A percentile compares a stretch with the other conserved stretches of the same genome.
phyloP scores from a whole-genome alignment of 495 filamentous ascomycete species.

The Hypoxylon lienhwacheense region DNA sequence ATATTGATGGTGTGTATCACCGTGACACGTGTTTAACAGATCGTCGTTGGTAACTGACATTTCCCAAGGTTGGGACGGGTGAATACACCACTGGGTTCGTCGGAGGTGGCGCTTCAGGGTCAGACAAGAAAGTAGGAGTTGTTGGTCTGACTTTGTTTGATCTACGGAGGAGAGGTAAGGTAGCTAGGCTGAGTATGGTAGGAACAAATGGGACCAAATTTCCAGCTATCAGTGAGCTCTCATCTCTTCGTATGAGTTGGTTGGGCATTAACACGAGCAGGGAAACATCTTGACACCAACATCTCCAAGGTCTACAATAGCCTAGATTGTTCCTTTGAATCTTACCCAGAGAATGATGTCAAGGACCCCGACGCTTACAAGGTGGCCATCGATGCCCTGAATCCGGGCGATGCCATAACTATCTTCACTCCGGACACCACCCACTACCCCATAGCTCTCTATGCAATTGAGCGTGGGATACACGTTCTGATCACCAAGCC shows the following conservation, averaged over 20 bases:
- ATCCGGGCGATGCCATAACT: slow-evolving; percentile 84
- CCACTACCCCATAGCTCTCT: slow-evolving; percentile 91
- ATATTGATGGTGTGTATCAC: slow-evolving; percentile 75
- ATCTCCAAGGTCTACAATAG: slow-evolving; percentile 85
- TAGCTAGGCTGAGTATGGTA: slow-evolving; percentile 84
- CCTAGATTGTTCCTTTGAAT: slow-evolving; percentile 79
- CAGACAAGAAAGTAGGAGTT: slow-evolving; percentile 92
- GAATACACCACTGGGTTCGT: slow-evolving; percentile 96
- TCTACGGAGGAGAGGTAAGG: slow-evolving; percentile 82
- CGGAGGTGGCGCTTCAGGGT: slow-evolving; percentile 71
- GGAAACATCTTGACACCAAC: slow-evolving; percentile 84
- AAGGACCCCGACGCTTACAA: slow-evolving; percentile 86
- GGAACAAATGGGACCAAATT: slow-evolving; percentile 86
- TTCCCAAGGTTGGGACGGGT: slow-evolving; percentile 73
- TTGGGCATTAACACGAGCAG: slow-evolving; percentile 46
- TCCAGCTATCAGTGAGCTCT: slow-evolving; percentile 77
- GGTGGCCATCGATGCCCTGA: slow-evolving; percentile 80
- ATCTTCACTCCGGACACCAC: slow-evolving; percentile 97
- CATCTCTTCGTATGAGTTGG: not conserved
- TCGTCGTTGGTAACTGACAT: slow-evolving; percentile 30
- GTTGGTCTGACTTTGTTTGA: slow-evolving; percentile 91
- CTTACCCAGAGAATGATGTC: slow-evolving; percentile 71
- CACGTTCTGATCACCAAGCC: slow-evolving; percentile 96
- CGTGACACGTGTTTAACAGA: not conserved
- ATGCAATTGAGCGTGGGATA: slow-evolving; percentile 81